A percentile compares a stretch with the other conserved stretches of the same genome.
Evolutionary conservation across 2,329 filamentous ascomycete genomes (phyloP).

Genomic region (Pyricularia pennisetigena): DNA sequence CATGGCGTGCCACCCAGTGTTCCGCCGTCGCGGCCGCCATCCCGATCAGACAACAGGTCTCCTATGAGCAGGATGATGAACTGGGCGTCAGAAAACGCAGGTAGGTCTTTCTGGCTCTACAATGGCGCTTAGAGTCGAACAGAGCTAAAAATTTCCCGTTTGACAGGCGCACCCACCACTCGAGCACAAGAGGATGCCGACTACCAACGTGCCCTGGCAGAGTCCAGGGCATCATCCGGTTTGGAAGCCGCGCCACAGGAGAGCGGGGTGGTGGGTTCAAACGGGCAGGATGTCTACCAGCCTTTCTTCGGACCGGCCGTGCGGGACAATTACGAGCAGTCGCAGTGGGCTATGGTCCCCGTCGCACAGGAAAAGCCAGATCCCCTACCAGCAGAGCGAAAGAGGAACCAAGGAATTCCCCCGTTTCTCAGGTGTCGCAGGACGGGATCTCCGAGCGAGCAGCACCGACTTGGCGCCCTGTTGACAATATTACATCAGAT

Average conservation of each 20-base stretch:
- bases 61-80: slow-evolving; percentile 43
- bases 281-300: slow-evolving; percentile 25
- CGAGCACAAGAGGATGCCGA: slow-evolving; percentile 42
- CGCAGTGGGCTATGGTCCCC: slow-evolving; percentile 50
- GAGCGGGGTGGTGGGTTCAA: slow-evolving; percentile 30
- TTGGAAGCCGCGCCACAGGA: slow-evolving; percentile 35
- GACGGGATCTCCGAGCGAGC: slow-evolving; percentile 10
- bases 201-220: slow-evolving; percentile 43
- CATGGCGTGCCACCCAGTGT: slow-evolving; percentile 30
- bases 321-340: slow-evolving; percentile 41
- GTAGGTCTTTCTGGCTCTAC: slow-evolving; percentile 19
- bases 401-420: slow-evolving; percentile 31
- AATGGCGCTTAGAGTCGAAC: slow-evolving; percentile 9
- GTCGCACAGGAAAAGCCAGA: slow-evolving; percentile 23
- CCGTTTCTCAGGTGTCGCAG: slow-evolving; percentile 39
- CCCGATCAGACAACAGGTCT: slow-evolving; percentile 38
- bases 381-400: slow-evolving; percentile 31
- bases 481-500: slow-evolving; percentile 52
- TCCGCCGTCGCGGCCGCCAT: slow-evolving; percentile 53
- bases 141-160: neutral
- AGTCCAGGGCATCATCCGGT: slow-evolving; percentile 43
- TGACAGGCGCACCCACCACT: slow-evolving; percentile 16
- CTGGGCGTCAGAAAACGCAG: slow-evolving; percentile 30
- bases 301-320: slow-evolving; percentile 51
- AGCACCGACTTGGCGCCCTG: slow-evolving; percentile 39